Conservation (phyloP, 768 basidiomycete species). For the Omphalotus guepiniiformis region DNA sequence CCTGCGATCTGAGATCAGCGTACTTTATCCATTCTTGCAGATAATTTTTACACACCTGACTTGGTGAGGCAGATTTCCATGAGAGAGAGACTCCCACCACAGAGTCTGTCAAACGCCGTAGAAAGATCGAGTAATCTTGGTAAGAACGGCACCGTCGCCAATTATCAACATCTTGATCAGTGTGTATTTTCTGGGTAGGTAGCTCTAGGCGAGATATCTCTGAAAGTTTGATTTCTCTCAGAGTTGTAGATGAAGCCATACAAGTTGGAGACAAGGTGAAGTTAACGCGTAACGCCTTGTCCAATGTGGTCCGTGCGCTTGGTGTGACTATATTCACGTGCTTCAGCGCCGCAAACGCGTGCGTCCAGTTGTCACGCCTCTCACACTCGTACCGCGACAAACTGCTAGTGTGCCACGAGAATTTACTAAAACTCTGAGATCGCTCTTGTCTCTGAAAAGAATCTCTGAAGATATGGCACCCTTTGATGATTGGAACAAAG, state of each 20-base stretch:
- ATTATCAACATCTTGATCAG: constrained; percentile 65
- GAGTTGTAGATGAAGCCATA: constrained; percentile 15
- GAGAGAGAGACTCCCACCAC: constrained; percentile 65
- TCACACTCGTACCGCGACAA: no score
- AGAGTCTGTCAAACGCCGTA: constrained; percentile 71
- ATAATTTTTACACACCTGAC: constrained; percentile 27
- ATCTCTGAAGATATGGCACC: no score
- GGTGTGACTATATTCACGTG: no score
- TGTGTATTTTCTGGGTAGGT: constrained; percentile 57
- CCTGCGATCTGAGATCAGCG: constrained; percentile 28
- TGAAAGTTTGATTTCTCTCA: constrained; percentile 23
- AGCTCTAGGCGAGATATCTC: constrained; percentile 7
- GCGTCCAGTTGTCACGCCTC: no score
- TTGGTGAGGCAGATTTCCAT: constrained; percentile 25
- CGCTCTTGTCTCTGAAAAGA: no score
- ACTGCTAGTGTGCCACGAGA: no score
- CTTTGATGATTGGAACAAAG: constrained; percentile 76
- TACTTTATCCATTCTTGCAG: neutral
- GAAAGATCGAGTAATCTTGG: constrained; percentile 67
- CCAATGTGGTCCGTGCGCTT: neutral
- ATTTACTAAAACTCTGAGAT: no score
- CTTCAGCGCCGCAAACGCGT: no score
- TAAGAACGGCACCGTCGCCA: constrained; percentile 76
- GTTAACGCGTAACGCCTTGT: no score
- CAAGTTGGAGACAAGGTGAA: neutral